Base-by-base conservation (phyloP, 176 grass and related monocot species). In the Avena atlantica region DNA sequence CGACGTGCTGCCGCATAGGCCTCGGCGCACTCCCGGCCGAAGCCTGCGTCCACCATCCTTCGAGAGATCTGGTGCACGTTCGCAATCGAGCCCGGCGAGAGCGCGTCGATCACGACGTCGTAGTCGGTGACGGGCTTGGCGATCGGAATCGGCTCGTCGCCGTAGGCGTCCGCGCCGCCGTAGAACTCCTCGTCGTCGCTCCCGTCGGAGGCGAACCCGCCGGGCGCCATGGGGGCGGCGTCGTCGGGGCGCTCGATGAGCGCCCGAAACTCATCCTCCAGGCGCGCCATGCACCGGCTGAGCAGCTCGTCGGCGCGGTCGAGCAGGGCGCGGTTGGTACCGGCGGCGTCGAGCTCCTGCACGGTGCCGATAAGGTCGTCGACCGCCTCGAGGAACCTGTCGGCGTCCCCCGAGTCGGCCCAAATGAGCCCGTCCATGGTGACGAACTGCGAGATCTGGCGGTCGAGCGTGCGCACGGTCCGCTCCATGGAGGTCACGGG, bases 221-320 rank as follows among this genome's bases (percentile, higher is more conserved):
- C 70, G 0, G 90, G 88, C 59, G 29, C 83, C 6, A 19, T 70
- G 40, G 93, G 85, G 62, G 86, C 90, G 14, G 73, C 90, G 77
- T 95, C 93, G 84, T 94, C 96, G 52, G 96, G 91, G 16, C 93
- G 96, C 83, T 98, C 96, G 21, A 98, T 92, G 52, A 98, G 90
- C 15, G 91, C 88, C 36, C 92, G 90, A 78, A 98, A 95, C 91
- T 98, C 96, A 25, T 91, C 91, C 89, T 98, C 96, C 4, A 98
- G 91, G 44, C 96, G 86, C 80, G 84, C 83, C 93, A 98, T 95
- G 81, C 96, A 98, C 6, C 89, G 88, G 88, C 92, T 94, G 48
- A 98, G 96, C 21, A 98, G 85, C 82, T 98, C 90, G n/a, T 95
- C 93, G 9, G 96, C 93, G 76, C 96, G 91, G 85, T 95, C 96